phyloP scores from a whole-genome alignment of 225 moss, liverwort and hornwort species.

The Asterella californica region DNA sequence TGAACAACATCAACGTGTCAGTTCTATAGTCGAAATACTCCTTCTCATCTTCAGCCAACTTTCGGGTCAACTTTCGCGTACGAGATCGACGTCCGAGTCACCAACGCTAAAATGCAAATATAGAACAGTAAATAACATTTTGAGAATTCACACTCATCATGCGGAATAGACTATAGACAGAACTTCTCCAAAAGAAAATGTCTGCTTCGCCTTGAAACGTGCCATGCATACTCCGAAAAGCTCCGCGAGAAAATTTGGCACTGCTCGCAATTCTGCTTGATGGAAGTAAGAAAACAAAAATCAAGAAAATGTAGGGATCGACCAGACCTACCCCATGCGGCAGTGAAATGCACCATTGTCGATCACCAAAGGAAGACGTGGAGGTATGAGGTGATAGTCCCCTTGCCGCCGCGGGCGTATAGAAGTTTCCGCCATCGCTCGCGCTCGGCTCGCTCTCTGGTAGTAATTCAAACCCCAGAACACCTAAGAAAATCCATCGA shows the following conservation, averaged over 20 bases:
- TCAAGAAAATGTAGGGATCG: background rate
- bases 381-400: constrained; percentile 56
- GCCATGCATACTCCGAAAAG: background rate
- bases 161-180: background rate
- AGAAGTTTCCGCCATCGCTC: constrained; percentile 21
- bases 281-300: background rate
- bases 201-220: background rate
- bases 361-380: constrained; percentile 62
- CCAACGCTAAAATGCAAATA: background rate
- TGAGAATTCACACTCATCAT: background rate
- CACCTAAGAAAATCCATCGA: background rate
- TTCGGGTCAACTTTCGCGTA: background rate
- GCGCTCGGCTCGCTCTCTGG: background rate
- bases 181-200: background rate
- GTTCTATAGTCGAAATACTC: background rate
- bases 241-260: background rate
- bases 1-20: constrained; percentile 22
- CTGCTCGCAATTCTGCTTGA: background rate
- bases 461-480: background rate
- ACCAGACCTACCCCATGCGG: constrained; percentile 65
- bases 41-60: background rate
- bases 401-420: constrained; percentile 56
- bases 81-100: background rate
- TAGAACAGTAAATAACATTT: background rate
- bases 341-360: constrained; percentile 89